Percentiles rank a stretch among this genome's conserved stretches.
These are phyloP conservation scores for Claviceps africana DNA, from an alignment of 2,329 filamentous ascomycete species.

Conservation along the genomic window DNA sequence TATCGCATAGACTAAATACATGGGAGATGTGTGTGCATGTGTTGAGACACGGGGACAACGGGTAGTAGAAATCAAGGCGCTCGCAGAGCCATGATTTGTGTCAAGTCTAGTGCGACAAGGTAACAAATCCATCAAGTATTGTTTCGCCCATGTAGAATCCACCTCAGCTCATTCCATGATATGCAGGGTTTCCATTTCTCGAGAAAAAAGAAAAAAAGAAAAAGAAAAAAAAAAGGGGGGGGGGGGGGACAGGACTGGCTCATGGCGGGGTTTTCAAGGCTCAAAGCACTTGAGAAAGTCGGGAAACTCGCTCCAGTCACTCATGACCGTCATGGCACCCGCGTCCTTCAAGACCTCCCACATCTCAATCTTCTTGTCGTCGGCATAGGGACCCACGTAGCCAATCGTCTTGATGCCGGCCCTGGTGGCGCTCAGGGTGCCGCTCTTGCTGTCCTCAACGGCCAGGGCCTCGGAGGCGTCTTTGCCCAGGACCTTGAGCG, in stretches of 20 bases:
- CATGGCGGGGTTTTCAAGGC: slow-evolving; percentile 9
- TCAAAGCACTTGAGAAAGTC: slow-evolving; percentile 31
- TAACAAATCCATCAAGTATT: too few species aligned
- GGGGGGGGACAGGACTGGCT: too few species aligned
- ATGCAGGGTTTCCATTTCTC: too few species aligned
- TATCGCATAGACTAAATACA: not conserved
- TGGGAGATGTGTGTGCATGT: too few species aligned
- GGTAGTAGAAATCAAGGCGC: too few species aligned
- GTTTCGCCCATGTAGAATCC: too few species aligned
- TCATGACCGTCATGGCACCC: slow-evolving; percentile 49
- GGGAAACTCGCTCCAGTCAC: slow-evolving; percentile 44
- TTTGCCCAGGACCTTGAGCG: slow-evolving; percentile 60
- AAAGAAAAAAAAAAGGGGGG: too few species aligned
- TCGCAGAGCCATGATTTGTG: too few species aligned
- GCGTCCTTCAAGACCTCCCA: slow-evolving; percentile 43
- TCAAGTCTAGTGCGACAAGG: too few species aligned
- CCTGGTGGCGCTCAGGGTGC: slow-evolving; percentile 57
- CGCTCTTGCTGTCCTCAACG: slow-evolving; percentile 80
- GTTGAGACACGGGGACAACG: too few species aligned
- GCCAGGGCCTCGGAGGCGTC: slow-evolving; percentile 59
- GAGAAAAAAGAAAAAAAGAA: too few species aligned
- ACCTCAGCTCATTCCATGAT: too few species aligned
- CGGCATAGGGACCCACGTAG: slow-evolving; percentile 68
- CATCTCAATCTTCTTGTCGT: slow-evolving; percentile 51
- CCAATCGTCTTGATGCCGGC: slow-evolving; percentile 71